A percentile compares a stretch with the other conserved stretches of the same genome.
Evolutionary conservation across 2,329 filamentous ascomycete species (phyloP).

Genomic region (Septoria linicola): DNA sequence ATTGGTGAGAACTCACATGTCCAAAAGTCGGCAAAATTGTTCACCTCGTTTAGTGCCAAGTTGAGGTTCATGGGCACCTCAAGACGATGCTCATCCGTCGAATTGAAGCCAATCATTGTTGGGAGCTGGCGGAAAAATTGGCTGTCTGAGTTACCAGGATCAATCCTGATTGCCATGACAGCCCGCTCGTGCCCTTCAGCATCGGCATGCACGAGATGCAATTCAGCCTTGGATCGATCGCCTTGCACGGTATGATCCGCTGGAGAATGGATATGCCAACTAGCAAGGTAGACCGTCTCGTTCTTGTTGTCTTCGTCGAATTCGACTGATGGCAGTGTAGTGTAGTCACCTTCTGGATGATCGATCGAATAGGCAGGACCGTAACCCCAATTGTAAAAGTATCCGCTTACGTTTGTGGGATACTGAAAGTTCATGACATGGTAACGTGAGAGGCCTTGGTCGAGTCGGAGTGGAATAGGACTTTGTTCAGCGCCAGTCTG

Average conservation of each 20-base stretch:
- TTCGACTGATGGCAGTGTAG: conserved; percentile 43
- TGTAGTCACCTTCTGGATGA: conserved; percentile 40
- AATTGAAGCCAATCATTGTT: conserved; percentile 26
- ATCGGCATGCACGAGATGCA: conserved; percentile 53
- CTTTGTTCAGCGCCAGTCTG: conserved; percentile 54
- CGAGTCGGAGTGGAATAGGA: conserved; percentile 47
- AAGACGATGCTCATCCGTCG: conserved; percentile 15
- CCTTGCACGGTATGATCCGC: conserved; percentile 51
- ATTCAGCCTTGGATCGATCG: conserved; percentile 47
- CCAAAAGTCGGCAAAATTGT: conserved; percentile 49
- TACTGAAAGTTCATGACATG: conserved; percentile 49
- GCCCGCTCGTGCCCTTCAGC: conserved; percentile 44
- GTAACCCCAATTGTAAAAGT: conserved; percentile 53
- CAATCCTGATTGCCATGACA: conserved; percentile 50
- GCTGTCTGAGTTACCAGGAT: conserved; percentile 43
- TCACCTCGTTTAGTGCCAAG: conserved; percentile 40
- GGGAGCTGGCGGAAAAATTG: conserved; percentile 48
- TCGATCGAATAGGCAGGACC: conserved; percentile 48
- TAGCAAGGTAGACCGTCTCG: conserved; percentile 49
- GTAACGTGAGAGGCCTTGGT: conserved; percentile 42
- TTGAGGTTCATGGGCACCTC: conserved; percentile 34
- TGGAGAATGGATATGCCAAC: conserved; percentile 55
- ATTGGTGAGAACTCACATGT: conserved; percentile 36
- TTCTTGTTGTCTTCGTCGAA: conserved; percentile 49
- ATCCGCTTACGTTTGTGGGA: conserved; percentile 39